A percentile compares a stretch with the other conserved stretches of the same genome.
Evolutionary conservation across 805 yeast species (phyloP).

Genomic region (Candida manassasensis): DNA sequence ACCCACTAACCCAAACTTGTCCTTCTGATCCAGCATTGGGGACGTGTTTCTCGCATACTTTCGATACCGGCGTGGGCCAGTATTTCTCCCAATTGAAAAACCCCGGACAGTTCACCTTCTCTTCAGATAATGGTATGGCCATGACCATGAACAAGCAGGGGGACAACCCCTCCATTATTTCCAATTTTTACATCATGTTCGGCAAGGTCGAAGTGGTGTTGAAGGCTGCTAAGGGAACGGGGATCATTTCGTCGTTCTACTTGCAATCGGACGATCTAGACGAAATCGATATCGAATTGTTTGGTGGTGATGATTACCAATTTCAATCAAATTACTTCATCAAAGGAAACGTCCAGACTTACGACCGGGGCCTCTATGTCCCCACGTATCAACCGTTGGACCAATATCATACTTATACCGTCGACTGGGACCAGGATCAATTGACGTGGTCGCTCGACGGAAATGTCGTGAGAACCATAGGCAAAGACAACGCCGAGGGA

Average conservation of each 20-base stretch:
- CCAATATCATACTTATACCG: constrained; percentile 68
- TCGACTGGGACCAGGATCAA: constrained; percentile 74
- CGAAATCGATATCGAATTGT: constrained; percentile 86
- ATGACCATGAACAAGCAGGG: constrained; percentile 57
- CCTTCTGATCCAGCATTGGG: constrained; percentile 26
- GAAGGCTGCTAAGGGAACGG: constrained; percentile 72
- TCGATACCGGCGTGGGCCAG: constrained; percentile 14
- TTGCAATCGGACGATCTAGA: constrained; percentile 81
- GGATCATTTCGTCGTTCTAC: constrained; percentile 76
- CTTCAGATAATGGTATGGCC: constrained; percentile 49
- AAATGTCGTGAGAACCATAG: constrained; percentile 56
- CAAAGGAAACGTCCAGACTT: constrained; percentile 72
- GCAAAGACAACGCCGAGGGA: constrained; percentile 53
- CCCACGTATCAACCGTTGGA: constrained; percentile 50
- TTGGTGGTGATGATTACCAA: constrained; percentile 72
- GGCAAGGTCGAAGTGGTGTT: constrained; percentile 74
- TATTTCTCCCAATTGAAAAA: constrained; percentile 16
- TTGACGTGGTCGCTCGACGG: constrained; percentile 76
- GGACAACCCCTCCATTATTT: constrained; percentile 75
- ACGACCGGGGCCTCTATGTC: constrained; percentile 77
- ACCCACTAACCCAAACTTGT: constrained; percentile 26
- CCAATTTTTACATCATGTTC: constrained; percentile 82
- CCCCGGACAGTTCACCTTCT: constrained; percentile 25
- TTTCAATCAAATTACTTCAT: constrained; percentile 78
- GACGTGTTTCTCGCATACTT: constrained; percentile 26